Evolutionary conservation across 108 stramenopile genomes (phyloP).

Genomic region (Discostella pseudostelligera): DNA sequence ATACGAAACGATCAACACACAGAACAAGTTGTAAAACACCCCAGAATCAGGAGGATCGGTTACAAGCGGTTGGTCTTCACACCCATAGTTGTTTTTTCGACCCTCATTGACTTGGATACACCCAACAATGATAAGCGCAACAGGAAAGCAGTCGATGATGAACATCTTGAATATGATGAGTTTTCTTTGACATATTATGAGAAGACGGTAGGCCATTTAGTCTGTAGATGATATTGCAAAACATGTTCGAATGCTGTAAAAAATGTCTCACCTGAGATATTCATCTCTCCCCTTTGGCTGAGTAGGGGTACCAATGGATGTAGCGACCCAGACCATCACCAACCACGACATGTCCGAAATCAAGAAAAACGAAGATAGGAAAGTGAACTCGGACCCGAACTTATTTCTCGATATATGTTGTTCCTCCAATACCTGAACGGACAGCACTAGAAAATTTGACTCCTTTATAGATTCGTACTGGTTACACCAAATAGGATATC

Average conservation of each 20-base stretch:
- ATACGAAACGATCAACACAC: constrained; percentile 13
- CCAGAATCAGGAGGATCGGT: constrained; percentile 4
- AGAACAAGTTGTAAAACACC: constrained; percentile 11
- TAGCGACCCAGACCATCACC: constrained; percentile 21
- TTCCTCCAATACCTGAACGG: background rate
- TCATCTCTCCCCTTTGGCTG: constrained; percentile 28
- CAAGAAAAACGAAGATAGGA: background rate
- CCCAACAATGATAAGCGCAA: constrained; percentile 8
- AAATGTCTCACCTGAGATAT: constrained; percentile 9
- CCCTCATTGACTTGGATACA: background rate
- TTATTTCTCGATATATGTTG: background rate
- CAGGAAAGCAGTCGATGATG: constrained; percentile 20
- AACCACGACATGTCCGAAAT: constrained; percentile 19
- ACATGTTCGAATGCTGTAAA: no score
- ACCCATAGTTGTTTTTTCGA: constrained; percentile 38
- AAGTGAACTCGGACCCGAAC: background rate
- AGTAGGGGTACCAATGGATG: constrained; percentile 30
- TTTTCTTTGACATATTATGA: background rate
- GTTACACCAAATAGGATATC: constrained; percentile 25
- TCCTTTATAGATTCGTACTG: constrained; percentile 3
- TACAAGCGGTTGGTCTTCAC: constrained; percentile 10
- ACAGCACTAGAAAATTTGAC: background rate
- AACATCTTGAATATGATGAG: constrained; percentile 31
- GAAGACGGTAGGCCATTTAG: background rate
- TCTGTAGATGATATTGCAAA: background rate